phyloP scores from a whole-genome alignment of 108 stramenopile species.

The Phaeodactylum tricornutum region DNA sequence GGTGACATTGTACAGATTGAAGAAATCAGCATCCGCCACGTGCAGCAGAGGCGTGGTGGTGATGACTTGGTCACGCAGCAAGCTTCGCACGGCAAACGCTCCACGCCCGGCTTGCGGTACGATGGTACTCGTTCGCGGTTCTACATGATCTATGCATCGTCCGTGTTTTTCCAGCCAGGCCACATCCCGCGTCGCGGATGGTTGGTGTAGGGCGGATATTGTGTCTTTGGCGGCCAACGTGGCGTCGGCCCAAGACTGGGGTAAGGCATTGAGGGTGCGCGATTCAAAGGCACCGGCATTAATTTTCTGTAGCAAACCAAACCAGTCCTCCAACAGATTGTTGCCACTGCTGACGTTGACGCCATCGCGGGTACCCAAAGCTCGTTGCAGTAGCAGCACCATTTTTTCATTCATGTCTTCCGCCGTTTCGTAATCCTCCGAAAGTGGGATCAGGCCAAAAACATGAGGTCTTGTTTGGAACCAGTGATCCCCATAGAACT shows the following conservation, averaged over 20 bases:
- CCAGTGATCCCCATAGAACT: constrained; percentile 53
- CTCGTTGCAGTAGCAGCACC: no score
- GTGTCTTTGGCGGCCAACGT: constrained; percentile 7
- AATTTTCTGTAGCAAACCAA: constrained; percentile 5
- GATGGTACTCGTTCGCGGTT: constrained; percentile 25
- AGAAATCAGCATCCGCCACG: constrained; percentile 25
- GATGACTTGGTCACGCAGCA: constrained; percentile 31
- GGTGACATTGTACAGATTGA: constrained; percentile 27
- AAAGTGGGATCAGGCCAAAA: constrained; percentile 8
- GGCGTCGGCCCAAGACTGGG: constrained; percentile 6
- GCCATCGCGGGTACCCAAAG: no score
- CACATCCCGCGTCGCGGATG: constrained; percentile 20
- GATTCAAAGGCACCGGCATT: constrained; percentile 10
- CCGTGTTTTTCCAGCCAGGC: constrained; percentile 22
- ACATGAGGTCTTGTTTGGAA: constrained; percentile 22
- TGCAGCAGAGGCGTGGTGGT: constrained; percentile 48
- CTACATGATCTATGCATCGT: constrained; percentile 42
- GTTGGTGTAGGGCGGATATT: constrained; percentile 27
- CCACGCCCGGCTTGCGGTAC: constrained; percentile 54
- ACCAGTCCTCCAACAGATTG: constrained; percentile 13
- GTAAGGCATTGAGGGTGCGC: constrained; percentile 20
- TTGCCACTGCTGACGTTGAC: neutral
- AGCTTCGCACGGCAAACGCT: constrained; percentile 49
- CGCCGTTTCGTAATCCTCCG: constrained; percentile 2
- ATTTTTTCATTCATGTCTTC: neutral